Conservation (phyloP, 140 eudicot genomes). For the Stevia rebaudiana region DNA sequence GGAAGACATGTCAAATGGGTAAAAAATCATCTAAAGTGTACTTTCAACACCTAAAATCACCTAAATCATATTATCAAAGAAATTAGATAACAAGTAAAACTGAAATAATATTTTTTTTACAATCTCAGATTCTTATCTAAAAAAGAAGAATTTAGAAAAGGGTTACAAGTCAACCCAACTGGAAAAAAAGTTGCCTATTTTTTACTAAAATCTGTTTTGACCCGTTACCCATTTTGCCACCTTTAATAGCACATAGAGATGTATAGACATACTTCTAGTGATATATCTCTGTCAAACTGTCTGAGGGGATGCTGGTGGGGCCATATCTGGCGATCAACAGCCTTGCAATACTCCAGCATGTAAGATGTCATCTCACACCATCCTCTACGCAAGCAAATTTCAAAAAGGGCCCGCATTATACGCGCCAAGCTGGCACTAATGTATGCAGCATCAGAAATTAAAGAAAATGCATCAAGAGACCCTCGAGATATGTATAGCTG, state of each 20-base stretch:
- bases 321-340: slow-evolving; percentile 98
- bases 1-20: neutral
- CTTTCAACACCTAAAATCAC: neutral
- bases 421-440: slow-evolving; percentile 98
- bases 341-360: slow-evolving; percentile 98
- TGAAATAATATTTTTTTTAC: neutral
- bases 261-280: slow-evolving; percentile 59
- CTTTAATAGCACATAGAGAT: slow-evolving; percentile 1
- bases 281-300: slow-evolving; percentile 84
- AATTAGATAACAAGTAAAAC: neutral
- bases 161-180: neutral
- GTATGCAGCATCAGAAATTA: slow-evolving; percentile 92
- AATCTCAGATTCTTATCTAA: too few relatives aligned
- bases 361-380: slow-evolving; percentile 98
- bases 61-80: neutral
- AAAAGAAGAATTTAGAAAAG: neutral
- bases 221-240: neutral
- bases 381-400: slow-evolving; percentile 93
- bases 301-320: slow-evolving; percentile 98
- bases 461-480: slow-evolving; percentile 70
- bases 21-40: neutral
- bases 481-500: slow-evolving; percentile 94
- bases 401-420: slow-evolving; percentile 94
- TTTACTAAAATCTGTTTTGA: neutral
- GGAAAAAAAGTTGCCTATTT: neutral